Evolutionary conservation across 148 eudicot genomes (phyloP).

Genomic region (Fallopia convolvulus): DNA sequence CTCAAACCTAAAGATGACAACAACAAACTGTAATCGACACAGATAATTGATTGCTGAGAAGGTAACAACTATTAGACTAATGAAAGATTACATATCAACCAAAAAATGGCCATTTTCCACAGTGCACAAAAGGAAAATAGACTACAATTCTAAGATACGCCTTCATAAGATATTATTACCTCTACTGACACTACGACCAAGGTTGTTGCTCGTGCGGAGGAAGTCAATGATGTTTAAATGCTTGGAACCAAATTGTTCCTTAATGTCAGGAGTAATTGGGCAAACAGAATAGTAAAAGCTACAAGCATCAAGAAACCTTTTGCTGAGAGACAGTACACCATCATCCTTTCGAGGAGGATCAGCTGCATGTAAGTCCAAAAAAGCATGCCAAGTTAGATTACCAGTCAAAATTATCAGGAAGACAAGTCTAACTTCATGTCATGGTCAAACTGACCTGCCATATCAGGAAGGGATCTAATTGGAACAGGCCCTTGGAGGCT

Average conservation of each 20-base stretch:
- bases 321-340: slow-evolving; percentile 63
- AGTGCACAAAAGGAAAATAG: background rate
- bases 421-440: slow-evolving; percentile 8
- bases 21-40: background rate
- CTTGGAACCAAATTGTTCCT: slow-evolving; percentile 62
- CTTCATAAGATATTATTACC: slow-evolving; percentile 33
- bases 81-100: background rate
- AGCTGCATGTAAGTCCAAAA: slow-evolving; percentile 31
- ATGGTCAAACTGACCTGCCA: slow-evolving; percentile 35
- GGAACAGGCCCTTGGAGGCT: slow-evolving; percentile 94
- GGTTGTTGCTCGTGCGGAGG: slow-evolving; percentile 74
- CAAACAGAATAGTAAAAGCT: slow-evolving; percentile 65
- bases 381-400: slow-evolving; percentile 4
- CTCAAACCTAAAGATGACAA: background rate
- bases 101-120: background rate
- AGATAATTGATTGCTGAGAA: background rate
- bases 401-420: background rate
- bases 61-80: background rate
- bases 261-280: slow-evolving; percentile 67
- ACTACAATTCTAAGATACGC: background rate
- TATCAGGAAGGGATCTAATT: slow-evolving; percentile 71
- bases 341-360: slow-evolving; percentile 79
- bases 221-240: slow-evolving; percentile 91
- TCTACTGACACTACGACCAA: slow-evolving; percentile 93
- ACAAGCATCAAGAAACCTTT: slow-evolving; percentile 70